Conservation (phyloP, 495 filamentous ascomycete species). For the Elaphomyces granulatus region DNA sequence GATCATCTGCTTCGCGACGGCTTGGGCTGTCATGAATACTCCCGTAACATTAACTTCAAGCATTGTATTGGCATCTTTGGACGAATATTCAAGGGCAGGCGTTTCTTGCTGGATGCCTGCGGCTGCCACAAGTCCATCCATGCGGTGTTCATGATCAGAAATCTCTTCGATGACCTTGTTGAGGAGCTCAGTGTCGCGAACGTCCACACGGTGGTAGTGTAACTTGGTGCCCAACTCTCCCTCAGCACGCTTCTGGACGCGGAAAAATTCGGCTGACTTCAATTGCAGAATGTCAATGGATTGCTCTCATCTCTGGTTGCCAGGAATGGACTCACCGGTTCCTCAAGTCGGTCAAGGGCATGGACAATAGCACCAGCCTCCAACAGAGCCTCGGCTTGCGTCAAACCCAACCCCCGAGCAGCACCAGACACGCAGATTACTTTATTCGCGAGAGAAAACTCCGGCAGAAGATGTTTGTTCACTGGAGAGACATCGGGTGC, state of each 20-base stretch:
- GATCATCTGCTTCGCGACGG: slow-evolving; percentile 63
- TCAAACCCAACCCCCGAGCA: slow-evolving; percentile 63
- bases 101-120: slow-evolving; percentile 61
- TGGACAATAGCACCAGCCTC: slow-evolving; percentile 59
- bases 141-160: slow-evolving; percentile 50
- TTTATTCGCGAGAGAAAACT: slow-evolving; percentile 66
- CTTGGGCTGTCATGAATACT: slow-evolving; percentile 59
- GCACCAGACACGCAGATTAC: slow-evolving; percentile 69
- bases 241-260: slow-evolving; percentile 47
- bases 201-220: slow-evolving; percentile 70
- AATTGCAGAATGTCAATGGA: slow-evolving; percentile 18
- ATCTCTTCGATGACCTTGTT: slow-evolving; percentile 55
- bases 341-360: slow-evolving; percentile 31
- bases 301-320: neutral
- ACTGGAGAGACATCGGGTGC: slow-evolving; percentile 16
- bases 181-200: slow-evolving; percentile 58
- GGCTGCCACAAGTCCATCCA: slow-evolving; percentile 66
- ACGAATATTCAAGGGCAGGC: slow-evolving; percentile 52
- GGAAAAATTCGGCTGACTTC: slow-evolving; percentile 43
- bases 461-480: slow-evolving; percentile 41
- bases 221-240: slow-evolving; percentile 54
- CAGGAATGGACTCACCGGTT: slow-evolving; percentile 21
- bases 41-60: slow-evolving; percentile 65
- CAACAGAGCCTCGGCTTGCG: slow-evolving; percentile 64
- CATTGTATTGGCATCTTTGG: slow-evolving; percentile 54